phyloP scores from a whole-genome alignment of 179 eudicot species.

The Beta macrorhiza region DNA sequence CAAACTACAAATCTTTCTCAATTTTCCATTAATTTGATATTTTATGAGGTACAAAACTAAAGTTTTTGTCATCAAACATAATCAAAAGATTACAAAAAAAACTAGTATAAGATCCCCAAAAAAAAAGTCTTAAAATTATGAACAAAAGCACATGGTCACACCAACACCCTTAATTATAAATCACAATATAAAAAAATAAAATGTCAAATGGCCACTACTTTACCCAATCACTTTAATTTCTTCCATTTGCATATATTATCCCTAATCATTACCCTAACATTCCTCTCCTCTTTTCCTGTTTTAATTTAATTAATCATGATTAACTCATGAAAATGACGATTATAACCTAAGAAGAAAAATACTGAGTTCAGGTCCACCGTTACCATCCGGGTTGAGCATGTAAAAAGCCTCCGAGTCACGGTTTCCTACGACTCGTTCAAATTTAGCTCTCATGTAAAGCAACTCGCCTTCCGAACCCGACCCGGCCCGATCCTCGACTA shows the following conservation, averaged over 20 bases:
- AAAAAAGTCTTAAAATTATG: conserved; percentile 5
- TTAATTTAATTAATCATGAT: not conserved
- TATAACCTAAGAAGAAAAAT: conserved; percentile 75
- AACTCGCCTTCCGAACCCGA: conserved; percentile 54
- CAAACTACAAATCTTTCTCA: conserved; percentile 14
- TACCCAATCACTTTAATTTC: conserved; percentile 20
- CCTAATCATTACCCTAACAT: conserved; percentile 30
- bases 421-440: conserved; percentile 86
- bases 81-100: not conserved
- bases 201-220: conserved; percentile 27
- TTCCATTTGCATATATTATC: conserved; percentile 16
- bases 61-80: conserved; percentile 3
- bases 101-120: not conserved
- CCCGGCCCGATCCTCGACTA: conserved; percentile 39
- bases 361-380: conserved; percentile 91
- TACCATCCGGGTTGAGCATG: conserved; percentile 92
- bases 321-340: conserved; percentile 6
- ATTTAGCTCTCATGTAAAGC: conserved; percentile 82
- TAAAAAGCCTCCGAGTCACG: conserved; percentile 97
- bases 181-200: conserved; percentile 13
- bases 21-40: not conserved
- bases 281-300: conserved; percentile 1
- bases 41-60: not conserved
- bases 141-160: conserved; percentile 30
- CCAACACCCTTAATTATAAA: conserved; percentile 22